Percentiles rank a stretch among this genome's conserved stretches.
These are phyloP conservation scores for Xylaria venustula DNA, from an alignment of 495 filamentous ascomycete species.

Conservation along the genomic window DNA sequence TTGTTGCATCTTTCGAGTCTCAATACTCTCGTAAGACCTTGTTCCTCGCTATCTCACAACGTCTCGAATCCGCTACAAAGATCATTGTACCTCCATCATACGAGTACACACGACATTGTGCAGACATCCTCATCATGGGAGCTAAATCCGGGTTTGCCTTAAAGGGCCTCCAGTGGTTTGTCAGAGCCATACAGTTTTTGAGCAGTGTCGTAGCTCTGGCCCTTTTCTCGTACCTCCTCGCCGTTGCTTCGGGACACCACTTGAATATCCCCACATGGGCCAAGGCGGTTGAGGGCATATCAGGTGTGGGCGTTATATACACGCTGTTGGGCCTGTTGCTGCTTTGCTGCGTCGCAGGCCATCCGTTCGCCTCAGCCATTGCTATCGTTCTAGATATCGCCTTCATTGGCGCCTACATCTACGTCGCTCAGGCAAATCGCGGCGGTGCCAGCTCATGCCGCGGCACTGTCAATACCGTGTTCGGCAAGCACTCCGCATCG, in stretches of 20 bases:
- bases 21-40: not conserved
- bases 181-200: constrained; percentile 70
- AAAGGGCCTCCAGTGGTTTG: constrained; percentile 58
- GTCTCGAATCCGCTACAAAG: not conserved
- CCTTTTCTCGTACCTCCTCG: constrained; percentile 76
- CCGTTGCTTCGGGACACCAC: constrained; percentile 57
- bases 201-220: constrained; percentile 70
- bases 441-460: constrained; percentile 61
- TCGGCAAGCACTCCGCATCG: constrained; percentile 59
- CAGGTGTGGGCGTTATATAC: constrained; percentile 72
- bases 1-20: not conserved
- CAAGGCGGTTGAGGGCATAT: constrained; percentile 78
- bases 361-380: constrained; percentile 63
- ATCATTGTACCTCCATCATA: not conserved
- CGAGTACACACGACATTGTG: constrained; percentile 18
- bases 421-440: constrained; percentile 59
- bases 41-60: not conserved
- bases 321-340: constrained; percentile 66
- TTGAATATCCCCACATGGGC: constrained; percentile 60
- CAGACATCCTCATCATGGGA: constrained; percentile 34
- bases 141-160: constrained; percentile 54
- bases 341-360: constrained; percentile 75
- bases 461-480: constrained; percentile 62
- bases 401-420: constrained; percentile 59
- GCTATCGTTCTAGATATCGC: constrained; percentile 63